These are phyloP conservation scores for Xylariaceae sp. DNA, from an alignment of 2,329 filamentous ascomycete species.

Conservation along the genomic window DNA sequence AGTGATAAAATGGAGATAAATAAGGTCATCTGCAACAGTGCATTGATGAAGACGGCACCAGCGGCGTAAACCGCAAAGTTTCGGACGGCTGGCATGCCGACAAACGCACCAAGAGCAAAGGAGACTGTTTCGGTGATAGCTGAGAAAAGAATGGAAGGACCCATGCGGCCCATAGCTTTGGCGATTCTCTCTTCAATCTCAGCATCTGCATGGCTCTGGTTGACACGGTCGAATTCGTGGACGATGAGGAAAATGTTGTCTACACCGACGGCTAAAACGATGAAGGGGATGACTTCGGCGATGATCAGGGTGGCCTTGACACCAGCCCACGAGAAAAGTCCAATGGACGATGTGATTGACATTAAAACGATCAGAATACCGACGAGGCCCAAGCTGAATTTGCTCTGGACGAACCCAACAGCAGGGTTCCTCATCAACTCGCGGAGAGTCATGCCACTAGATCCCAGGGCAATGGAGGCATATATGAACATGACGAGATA, in stretches of 20 bases:
- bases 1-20: constrained; percentile 88
- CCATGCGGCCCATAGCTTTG: constrained; percentile 90
- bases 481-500: constrained; percentile 99
- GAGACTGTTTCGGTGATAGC: constrained; percentile 92
- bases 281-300: constrained; percentile 95
- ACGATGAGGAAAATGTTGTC: constrained; percentile 99
- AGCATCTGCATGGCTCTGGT: constrained; percentile 85
- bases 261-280: constrained; percentile 92
- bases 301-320: constrained; percentile 97
- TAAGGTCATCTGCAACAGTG: constrained; percentile 94
- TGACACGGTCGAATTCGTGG: constrained; percentile 95
- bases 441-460: constrained; percentile 73
- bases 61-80: constrained; percentile 98
- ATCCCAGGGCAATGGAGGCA: constrained; percentile 87
- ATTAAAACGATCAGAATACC: constrained; percentile 95
- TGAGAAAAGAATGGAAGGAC: constrained; percentile 91
- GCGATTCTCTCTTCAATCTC: constrained; percentile 83
- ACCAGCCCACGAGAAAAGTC: constrained; percentile 86
- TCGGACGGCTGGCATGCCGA: constrained; percentile 95
- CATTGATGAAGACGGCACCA: constrained; percentile 95
- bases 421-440: constrained; percentile 80
- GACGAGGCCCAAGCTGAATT: constrained; percentile 91
- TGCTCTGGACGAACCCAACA: constrained; percentile 86
- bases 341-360: constrained; percentile 94
- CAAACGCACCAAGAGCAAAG: constrained; percentile 87